phyloP scores from a whole-genome alignment of 1,284 basidiomycete species.

The Takashimella tepidaria region DNA sequence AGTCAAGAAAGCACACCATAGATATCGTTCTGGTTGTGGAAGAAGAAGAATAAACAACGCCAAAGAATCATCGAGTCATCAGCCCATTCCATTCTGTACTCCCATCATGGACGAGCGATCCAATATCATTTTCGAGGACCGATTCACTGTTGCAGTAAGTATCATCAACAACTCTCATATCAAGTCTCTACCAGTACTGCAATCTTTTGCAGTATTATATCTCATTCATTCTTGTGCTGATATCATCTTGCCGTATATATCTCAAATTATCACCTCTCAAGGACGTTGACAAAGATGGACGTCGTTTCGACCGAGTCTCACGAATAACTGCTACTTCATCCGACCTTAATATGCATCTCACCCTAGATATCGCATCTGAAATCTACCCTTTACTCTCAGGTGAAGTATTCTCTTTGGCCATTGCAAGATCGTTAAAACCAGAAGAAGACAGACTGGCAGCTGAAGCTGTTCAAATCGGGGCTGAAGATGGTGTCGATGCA shows the following conservation, averaged over 20 bases:
- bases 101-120: conserved; percentile 22
- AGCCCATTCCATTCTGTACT: too few relatives aligned
- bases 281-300: background rate
- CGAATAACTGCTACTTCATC: conserved; percentile 76
- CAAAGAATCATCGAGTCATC: too few relatives aligned
- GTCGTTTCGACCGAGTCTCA: conserved; percentile 58
- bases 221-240: too few relatives aligned
- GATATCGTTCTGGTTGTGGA: too few relatives aligned
- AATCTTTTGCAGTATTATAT: too few relatives aligned
- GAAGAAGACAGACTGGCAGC: conserved; percentile 55
- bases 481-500: conserved; percentile 37
- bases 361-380: conserved; percentile 85
- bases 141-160: conserved; percentile 68
- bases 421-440: conserved; percentile 70
- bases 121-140: conserved; percentile 70
- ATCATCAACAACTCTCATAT: too few relatives aligned
- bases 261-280: too few relatives aligned
- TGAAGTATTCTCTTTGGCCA: conserved; percentile 76
- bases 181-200: too few relatives aligned
- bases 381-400: conserved; percentile 66
- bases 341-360: conserved; percentile 83
- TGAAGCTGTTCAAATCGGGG: conserved; percentile 47
- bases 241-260: too few relatives aligned
- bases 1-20: too few relatives aligned
- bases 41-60: too few relatives aligned